Evolutionary conservation across 106 monocot genomes (phyloP).

Genomic region (Amphibolis antarctica): DNA sequence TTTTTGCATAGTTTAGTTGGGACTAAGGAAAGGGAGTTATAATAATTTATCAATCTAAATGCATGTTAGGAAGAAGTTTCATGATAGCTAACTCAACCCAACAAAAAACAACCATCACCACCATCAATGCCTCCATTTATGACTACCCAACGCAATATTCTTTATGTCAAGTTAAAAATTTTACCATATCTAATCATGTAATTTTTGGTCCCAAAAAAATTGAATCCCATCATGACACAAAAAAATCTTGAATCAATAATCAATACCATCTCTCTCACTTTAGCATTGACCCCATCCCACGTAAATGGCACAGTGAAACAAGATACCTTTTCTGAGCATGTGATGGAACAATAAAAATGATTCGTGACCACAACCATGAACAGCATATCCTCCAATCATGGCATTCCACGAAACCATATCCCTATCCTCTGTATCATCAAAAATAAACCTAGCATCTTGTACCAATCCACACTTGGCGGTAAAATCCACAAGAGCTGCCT

Average conservation of each 20-base stretch:
- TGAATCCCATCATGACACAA: not conserved
- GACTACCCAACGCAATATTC: too few relatives aligned
- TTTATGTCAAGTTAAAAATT: not conserved
- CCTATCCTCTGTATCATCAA: constrained; percentile 34
- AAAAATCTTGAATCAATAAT: not conserved
- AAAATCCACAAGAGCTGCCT: constrained; percentile 55
- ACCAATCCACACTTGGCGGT: constrained; percentile 47
- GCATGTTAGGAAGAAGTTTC: too few relatives aligned
- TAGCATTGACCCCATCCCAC: too few relatives aligned
- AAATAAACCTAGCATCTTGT: constrained; percentile 38
- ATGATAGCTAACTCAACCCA: too few relatives aligned
- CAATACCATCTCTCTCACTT: too few relatives aligned
- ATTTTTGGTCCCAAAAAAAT: not conserved
- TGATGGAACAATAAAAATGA: constrained; percentile 36
- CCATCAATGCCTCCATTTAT: too few relatives aligned
- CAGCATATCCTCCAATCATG: constrained; percentile 47
- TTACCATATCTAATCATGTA: not conserved
- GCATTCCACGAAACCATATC: constrained; percentile 76
- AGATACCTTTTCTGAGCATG: constrained; percentile 56
- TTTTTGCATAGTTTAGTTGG: too few relatives aligned
- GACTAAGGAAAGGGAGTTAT: too few relatives aligned
- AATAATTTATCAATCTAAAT: too few relatives aligned
- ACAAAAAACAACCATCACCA: too few relatives aligned
- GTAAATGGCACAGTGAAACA: not conserved
- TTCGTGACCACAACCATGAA: constrained; percentile 24